Base-by-base conservation (phyloP, 257 asterid genomes). In the Datura wrightii region DNA sequence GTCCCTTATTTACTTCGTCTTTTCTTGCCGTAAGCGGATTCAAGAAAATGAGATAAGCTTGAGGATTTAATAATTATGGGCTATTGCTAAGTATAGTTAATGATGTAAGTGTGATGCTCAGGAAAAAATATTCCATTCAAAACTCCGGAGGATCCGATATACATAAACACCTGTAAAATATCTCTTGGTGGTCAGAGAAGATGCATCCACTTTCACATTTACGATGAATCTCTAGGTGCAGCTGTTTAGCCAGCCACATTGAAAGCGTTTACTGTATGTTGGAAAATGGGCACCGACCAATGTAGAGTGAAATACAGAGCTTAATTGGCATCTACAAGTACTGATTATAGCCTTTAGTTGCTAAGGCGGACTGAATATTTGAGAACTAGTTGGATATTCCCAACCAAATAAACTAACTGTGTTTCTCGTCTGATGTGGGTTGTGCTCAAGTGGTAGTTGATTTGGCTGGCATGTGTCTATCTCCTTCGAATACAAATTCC, bases 1-100 rank as follows among this genome's bases (percentile, higher is more conserved):
- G 44, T 5, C 50, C 24, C 19, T 67, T 67, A 37, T 3, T 37
- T 67, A 7, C 50, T 50, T 14, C 6, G 13, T 37, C n/a, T 66
- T 37, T 66, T 15, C 78, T 67, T 39, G 6, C 41, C 72, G 37
- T 67, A 37, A 67, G 15, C 6, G 14, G 52, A 50, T 67, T 15
- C 78, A 67, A 67, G 31, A 67, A 67, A 67, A 67, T 15, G 78
- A 67, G 78, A 39, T 37, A 67, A 37, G 55, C 24, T 50, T 4
- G 31, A 76, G 62, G 59, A 1, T 52, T 76, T 31, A 13, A 50
- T 76, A 50, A 46, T 50, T 76, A 14, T 6, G 1, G 48, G 46
- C 14, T 50, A 52, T 50, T 76, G 8, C 46, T 52, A 74, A 74
- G 24, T 11, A 24, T 74, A 48, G 42, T 48, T 42, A 42, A n/a